A percentile compares a stretch with the other conserved stretches of the same genome.
phyloP scores from a whole-genome alignment of 306 rosid species.

The Cucurbita ficifolia region DNA sequence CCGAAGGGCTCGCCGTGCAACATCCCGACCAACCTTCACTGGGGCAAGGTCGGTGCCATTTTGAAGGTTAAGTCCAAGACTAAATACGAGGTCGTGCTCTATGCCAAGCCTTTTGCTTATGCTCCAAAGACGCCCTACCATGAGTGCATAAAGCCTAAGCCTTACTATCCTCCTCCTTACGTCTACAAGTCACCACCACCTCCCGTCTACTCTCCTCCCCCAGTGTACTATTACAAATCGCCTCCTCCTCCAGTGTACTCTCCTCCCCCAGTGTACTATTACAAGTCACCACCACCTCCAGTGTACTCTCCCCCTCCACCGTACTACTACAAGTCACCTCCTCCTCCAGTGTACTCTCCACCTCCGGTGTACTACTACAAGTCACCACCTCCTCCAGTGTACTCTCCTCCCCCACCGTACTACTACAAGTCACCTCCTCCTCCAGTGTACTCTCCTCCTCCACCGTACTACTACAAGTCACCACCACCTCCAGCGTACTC shows the following conservation, averaged over 20 bases:
- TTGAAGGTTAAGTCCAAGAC: constrained; percentile 60
- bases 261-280: not conserved
- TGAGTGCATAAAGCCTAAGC: constrained; percentile 44
- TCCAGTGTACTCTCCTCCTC: not conserved
- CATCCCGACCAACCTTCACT: constrained; percentile 51
- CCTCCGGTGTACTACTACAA: constrained; percentile 24
- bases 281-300: constrained; percentile 7
- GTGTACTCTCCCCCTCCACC: not conserved
- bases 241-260: not conserved
- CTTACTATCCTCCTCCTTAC: constrained; percentile 52
- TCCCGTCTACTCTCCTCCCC: constrained; percentile 13
- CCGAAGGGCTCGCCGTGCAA: constrained; percentile 63
- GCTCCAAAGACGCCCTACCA: constrained; percentile 55
- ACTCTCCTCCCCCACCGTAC: not conserved
- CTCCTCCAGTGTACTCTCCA: not conserved
- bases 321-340: constrained; percentile 9
- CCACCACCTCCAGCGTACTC: constrained; percentile 33
- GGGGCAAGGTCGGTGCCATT: constrained; percentile 41
- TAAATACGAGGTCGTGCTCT: constrained; percentile 55
- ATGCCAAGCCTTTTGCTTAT: constrained; percentile 68
- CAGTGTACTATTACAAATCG: constrained; percentile 8
- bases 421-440: constrained; percentile 2
- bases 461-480: constrained; percentile 26
- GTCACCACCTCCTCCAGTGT: constrained; percentile 22
- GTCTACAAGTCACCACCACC: constrained; percentile 37